phyloP scores from a whole-genome alignment of 306 rosid genomes.

The Cucurbita ficifolia region DNA sequence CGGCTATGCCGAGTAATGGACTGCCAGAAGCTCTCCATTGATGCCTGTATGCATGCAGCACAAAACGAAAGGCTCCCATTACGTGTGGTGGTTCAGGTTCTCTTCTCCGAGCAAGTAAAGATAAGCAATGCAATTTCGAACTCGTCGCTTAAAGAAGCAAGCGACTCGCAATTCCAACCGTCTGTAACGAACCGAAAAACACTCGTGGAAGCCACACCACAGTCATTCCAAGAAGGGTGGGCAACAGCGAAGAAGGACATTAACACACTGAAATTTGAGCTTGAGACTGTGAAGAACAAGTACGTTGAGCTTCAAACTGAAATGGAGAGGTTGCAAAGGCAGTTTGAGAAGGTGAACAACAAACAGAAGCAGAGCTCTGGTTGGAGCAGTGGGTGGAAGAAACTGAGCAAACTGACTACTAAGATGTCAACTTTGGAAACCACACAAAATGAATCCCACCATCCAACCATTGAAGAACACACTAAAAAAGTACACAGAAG shows the following conservation, averaged over 20 bases:
- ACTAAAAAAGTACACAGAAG: constrained; percentile 56
- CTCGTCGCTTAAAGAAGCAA: constrained; percentile 46
- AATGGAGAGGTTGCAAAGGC: constrained; percentile 77
- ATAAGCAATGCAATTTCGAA: constrained; percentile 71
- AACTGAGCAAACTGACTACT: constrained; percentile 67
- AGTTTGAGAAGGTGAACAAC: constrained; percentile 61
- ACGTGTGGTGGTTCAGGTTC: constrained; percentile 90
- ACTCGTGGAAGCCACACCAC: constrained; percentile 82
- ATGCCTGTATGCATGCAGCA: constrained; percentile 97
- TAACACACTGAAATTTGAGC: constrained; percentile 84
- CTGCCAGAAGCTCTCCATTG: constrained; percentile 92
- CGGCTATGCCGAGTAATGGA: constrained; percentile 94
- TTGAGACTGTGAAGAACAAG: constrained; percentile 71
- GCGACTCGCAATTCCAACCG: constrained; percentile 49
- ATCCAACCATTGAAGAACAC: constrained; percentile 27
- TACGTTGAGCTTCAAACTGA: constrained; percentile 74
- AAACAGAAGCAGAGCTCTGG: constrained; percentile 78
- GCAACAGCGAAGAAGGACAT: constrained; percentile 77
- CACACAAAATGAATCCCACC: constrained; percentile 32
- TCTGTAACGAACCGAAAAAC: constrained; percentile 57
- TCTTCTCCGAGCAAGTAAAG: constrained; percentile 86
- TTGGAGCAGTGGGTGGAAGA: constrained; percentile 98
- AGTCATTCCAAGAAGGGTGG: constrained; percentile 99
- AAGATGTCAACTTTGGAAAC: constrained; percentile 38
- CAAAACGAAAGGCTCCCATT: constrained; percentile 93